A percentile compares a stretch with the other conserved stretches of the same genome.
phyloP scores from a whole-genome alignment of 495 filamentous ascomycete species.

The Xylaria telfairii region DNA sequence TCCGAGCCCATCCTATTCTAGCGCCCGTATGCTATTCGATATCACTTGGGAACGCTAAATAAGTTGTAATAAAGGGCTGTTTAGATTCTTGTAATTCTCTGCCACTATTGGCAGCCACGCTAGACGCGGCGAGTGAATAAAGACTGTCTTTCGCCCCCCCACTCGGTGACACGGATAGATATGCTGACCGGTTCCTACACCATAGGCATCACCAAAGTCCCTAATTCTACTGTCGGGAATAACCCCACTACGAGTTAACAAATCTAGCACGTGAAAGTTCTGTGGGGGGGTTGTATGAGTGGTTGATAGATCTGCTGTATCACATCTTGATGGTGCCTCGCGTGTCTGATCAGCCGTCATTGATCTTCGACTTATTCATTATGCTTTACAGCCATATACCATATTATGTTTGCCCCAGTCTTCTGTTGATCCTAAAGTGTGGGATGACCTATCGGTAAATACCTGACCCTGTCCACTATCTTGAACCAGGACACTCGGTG shows the following conservation, averaged over 20 bases:
- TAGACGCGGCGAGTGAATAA: conserved; percentile 5
- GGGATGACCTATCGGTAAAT: not conserved
- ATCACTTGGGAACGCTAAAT: not conserved
- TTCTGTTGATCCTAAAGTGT: not conserved
- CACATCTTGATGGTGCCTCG: not conserved
- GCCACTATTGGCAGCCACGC: conserved; percentile 1
- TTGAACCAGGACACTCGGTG: not conserved
- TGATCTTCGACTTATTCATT: not conserved
- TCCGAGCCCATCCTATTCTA: conserved; percentile 9
- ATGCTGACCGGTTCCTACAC: not conserved
- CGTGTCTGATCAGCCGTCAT: not conserved
- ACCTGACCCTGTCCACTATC: not conserved
- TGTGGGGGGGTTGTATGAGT: not conserved
- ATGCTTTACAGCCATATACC: not conserved
- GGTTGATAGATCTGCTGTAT: not conserved
- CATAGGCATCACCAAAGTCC: not conserved
- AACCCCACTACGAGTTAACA: not conserved
- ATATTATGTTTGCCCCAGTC: no score
- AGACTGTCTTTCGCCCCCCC: not conserved
- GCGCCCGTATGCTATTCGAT: conserved; percentile 9
- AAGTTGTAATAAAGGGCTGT: not conserved
- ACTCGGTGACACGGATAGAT: not conserved
- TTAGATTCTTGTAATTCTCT: not conserved
- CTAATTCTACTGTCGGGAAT: not conserved
- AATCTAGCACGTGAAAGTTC: not conserved